phyloP scores from a whole-genome alignment of 2,329 filamentous ascomycete genomes.

The Fusarium neocosmosporiellum region DNA sequence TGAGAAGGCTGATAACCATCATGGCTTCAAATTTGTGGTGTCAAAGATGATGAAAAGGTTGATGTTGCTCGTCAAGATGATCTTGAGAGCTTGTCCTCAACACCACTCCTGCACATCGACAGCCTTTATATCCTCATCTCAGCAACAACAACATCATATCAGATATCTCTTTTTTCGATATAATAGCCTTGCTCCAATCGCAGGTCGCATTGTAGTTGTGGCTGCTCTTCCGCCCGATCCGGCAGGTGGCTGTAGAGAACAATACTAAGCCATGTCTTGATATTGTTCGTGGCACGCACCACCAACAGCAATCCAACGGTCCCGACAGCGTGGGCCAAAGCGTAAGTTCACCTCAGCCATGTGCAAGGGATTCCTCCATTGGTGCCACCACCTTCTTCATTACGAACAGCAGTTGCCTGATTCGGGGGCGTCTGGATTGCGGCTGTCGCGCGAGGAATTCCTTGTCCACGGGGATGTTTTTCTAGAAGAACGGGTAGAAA shows the following conservation, averaged over 20 bases:
- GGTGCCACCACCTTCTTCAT: not conserved
- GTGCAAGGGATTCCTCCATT: not conserved
- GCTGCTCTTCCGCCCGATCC: conserved; percentile 19
- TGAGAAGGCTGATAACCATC: conserved; percentile 18
- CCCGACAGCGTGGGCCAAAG: conserved; percentile 1
- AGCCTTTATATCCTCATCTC: conserved; percentile 26
- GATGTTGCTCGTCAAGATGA: conserved; percentile 4
- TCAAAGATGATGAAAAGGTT: not conserved
- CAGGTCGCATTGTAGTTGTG: not conserved
- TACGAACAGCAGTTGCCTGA: not conserved
- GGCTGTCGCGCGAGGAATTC: conserved; percentile 1
- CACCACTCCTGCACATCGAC: not conserved
- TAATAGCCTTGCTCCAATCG: conserved; percentile 1
- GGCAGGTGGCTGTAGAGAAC: conserved; percentile 32
- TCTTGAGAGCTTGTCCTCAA: not conserved
- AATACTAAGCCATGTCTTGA: conserved; percentile 37
- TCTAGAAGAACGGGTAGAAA: conserved; percentile 33
- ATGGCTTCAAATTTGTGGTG: not conserved
- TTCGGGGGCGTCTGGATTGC: not conserved
- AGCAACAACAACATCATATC: not conserved
- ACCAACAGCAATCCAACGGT: conserved; percentile 18
- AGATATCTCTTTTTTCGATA: conserved; percentile 6
- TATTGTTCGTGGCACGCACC: conserved; percentile 39
- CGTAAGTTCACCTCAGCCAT: not conserved
- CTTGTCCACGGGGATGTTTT: not conserved